phyloP scores from a whole-genome alignment of 148 eudicot species.

The Vaccinium myrtillus region DNA sequence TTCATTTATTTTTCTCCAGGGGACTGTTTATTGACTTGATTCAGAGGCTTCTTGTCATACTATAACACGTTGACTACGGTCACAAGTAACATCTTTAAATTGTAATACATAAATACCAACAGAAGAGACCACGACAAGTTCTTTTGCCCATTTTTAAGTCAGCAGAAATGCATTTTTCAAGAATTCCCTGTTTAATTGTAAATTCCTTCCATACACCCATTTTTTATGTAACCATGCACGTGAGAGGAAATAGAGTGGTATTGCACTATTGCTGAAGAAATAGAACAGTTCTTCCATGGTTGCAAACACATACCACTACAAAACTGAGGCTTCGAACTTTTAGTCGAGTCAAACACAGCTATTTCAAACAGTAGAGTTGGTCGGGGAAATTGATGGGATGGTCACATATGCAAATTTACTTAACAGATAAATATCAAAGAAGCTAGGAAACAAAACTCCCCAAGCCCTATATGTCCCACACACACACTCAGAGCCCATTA shows the following conservation, averaged over 20 bases:
- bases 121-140: too few species aligned
- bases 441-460: neutral
- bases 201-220: neutral
- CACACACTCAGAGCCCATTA: neutral
- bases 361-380: neutral
- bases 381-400: neutral
- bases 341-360: neutral
- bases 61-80: too few species aligned
- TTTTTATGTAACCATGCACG: neutral
- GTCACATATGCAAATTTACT: neutral
- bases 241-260: neutral
- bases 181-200: neutral
- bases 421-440: neutral
- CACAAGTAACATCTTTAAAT: too few species aligned
- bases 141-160: neutral
- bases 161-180: neutral
- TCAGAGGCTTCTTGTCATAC: neutral
- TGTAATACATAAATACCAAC: too few species aligned
- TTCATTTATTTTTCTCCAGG: neutral
- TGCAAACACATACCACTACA: neutral
- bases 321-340: conserved; percentile 8
- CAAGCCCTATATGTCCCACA: neutral
- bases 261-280: neutral
- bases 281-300: neutral
- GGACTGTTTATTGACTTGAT: neutral